These are phyloP conservation scores for Coemansia sp. DNA, from an alignment of 192 early-diverging fungal species.

Conservation along the genomic window DNA sequence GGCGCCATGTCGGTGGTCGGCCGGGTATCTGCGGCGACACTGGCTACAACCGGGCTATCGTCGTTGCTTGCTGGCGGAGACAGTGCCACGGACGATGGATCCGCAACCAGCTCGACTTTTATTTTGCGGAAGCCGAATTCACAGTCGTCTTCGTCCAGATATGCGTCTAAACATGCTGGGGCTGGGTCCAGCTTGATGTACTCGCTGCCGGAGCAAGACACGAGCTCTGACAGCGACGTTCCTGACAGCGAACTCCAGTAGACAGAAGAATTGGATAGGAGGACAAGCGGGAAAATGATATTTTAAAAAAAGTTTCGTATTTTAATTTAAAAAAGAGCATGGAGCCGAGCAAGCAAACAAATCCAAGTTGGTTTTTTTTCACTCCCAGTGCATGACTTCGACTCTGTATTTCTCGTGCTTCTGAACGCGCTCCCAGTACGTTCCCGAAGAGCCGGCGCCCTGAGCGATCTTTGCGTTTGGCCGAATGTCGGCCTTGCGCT, in stretches of 20 bases:
- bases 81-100: conserved; percentile 51
- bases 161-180: background rate
- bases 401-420: conserved; percentile 54
- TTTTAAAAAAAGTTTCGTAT: background rate
- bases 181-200: conserved; percentile 30
- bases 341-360: background rate
- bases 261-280: background rate
- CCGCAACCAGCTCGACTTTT: conserved; percentile 39
- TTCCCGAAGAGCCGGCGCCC: conserved; percentile 36
- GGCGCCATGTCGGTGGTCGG: background rate
- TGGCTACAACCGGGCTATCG: conserved; percentile 8
- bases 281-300: background rate
- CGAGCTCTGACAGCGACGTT: conserved; percentile 38
- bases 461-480: conserved; percentile 44
- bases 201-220: conserved; percentile 32
- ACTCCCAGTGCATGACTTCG: conserved; percentile 52
- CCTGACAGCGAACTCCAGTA: background rate
- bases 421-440: conserved; percentile 51
- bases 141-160: background rate
- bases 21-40: background rate
- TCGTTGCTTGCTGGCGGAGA: conserved; percentile 23
- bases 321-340: background rate
- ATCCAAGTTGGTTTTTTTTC: background rate
- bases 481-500: conserved; percentile 23
- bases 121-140: conserved; percentile 9